Evolutionary conservation across 2,329 filamentous ascomycete species (phyloP), one percentile per base, ranked within the genome.

Genomic region (Cercospora canescens): DNA sequence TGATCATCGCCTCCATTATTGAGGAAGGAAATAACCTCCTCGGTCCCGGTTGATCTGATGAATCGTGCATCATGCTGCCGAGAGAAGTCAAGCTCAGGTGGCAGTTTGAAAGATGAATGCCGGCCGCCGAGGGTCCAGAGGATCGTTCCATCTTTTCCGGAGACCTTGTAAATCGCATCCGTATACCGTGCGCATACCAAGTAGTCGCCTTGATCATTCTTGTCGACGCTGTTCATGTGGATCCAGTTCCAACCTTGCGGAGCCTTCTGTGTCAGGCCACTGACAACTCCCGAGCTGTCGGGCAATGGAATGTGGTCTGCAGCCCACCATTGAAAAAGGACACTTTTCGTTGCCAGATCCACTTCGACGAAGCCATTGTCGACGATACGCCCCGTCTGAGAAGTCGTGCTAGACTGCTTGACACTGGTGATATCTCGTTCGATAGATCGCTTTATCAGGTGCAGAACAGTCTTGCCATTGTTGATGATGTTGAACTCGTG

Each of bases 191-290:
- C 73, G 0, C 79, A 81, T 12, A 81, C 69, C 24, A 81, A 52
- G 48, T 77, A 80, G 62, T 81, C 77, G 4, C 79, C 79, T 12
- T 74, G 67, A 3, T 62, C 66, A 56, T 78, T 78, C 62, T 77
- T 79, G 61, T 80, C 79, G 26, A 80, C 72, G 1, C 78, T 74
- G 63, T 81, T 81, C 56, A 78, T 71, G 54, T 81, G 80, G 34
- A 70, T 54, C 63, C 63, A 71, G 35, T 70, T 62, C 67, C 69
- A 73, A 21, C 48, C 48, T 37, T 62, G 57, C 9, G 55, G 59
- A 4, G 37, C 21, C 9, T 26, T 57, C 6, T 62, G 48, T 8
- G 57, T 48, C 4, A 37, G n/a, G 7, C 61, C 54, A 11, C 35
- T 32, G 0, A 28, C 35, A 9, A 52, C 48, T 11, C 56, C 58